Conservation (phyloP, 257 asterid genomes). For the Galeopsis tetrahit region DNA sequence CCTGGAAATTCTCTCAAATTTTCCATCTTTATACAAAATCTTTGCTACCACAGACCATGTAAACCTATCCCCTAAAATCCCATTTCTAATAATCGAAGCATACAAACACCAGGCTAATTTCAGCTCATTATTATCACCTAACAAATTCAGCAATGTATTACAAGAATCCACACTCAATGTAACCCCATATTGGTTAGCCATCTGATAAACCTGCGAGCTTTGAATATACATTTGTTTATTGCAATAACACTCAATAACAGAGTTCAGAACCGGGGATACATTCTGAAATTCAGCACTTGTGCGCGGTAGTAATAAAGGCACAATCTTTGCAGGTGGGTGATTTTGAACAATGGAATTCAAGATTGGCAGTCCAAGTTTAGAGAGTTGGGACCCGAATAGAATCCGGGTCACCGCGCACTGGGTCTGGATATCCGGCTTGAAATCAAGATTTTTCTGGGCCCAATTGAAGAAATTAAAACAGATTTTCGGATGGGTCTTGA, state of each 20-base stretch:
- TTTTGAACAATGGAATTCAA: constrained; percentile 54
- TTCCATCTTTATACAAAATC: constrained; percentile 56
- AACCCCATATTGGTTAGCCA: constrained; percentile 45
- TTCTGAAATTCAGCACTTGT: constrained; percentile 36
- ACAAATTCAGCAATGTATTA: constrained; percentile 55
- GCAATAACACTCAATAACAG: constrained; percentile 62
- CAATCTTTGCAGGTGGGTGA: constrained; percentile 54
- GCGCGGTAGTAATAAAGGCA: constrained; percentile 45
- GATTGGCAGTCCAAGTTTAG: constrained; percentile 54
- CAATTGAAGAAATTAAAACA: constrained; percentile 68
- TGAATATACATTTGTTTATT: constrained; percentile 45
- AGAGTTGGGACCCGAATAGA: constrained; percentile 54
- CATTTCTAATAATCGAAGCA: constrained; percentile 61
- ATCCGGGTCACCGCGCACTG: constrained; percentile 55
- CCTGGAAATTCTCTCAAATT: constrained; percentile 52
- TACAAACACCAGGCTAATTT: constrained; percentile 67
- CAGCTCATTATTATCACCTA: constrained; percentile 52
- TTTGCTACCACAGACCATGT: constrained; percentile 64
- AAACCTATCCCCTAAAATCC: constrained; percentile 46
- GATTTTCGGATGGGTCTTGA: constrained; percentile 54
- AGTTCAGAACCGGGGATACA: constrained; percentile 44
- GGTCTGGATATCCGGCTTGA: constrained; percentile 61
- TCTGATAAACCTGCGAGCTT: constrained; percentile 51
- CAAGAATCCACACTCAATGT: constrained; percentile 44
- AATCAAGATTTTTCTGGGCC: constrained; percentile 58